Conservation (phyloP, 352 stramenopile species). For the Pythium aristosporum region DNA sequence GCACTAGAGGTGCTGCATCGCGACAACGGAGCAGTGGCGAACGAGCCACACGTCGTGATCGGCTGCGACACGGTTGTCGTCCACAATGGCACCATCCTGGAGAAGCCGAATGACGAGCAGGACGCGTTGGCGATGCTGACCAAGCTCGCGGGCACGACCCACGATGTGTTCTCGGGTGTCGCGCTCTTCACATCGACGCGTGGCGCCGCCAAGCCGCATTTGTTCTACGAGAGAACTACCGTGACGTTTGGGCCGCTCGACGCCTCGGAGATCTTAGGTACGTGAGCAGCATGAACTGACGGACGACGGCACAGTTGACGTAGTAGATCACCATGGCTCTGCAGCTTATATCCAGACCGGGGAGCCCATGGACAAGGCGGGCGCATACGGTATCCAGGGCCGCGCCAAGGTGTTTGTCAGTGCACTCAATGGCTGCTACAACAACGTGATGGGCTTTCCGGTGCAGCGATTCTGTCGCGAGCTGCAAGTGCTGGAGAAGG, state of each 20-base stretch:
- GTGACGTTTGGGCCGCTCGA: conserved; percentile 61
- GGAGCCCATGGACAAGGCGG: conserved; percentile 93
- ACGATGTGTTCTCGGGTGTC: conserved; percentile 90
- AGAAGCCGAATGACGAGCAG: conserved; percentile 85
- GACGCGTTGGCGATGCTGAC: conserved; percentile 82
- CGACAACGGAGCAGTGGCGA: conserved; percentile 19
- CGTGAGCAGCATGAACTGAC: background rate
- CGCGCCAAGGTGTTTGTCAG: conserved; percentile 77
- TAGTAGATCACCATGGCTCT: background rate
- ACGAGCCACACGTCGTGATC: conserved; percentile 52
- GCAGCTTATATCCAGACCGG: conserved; percentile 85
- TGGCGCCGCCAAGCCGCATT: conserved; percentile 44
- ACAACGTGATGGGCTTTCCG: conserved; percentile 91
- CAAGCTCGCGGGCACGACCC: conserved; percentile 60
- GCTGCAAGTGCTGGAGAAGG: conserved; percentile 39
- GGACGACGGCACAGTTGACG: background rate
- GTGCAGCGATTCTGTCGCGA: conserved; percentile 79
- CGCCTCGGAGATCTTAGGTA: conserved; percentile 60
- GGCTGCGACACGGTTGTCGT: conserved; percentile 90
- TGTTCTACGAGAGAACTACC: conserved; percentile 72
- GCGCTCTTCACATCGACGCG: conserved; percentile 57
- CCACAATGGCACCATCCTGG: conserved; percentile 79
- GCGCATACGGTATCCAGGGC: conserved; percentile 89
- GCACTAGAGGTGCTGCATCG: conserved; percentile 67
- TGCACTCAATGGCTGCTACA: conserved; percentile 84